Evolutionary conservation across 257 asterid genomes (phyloP).

Genomic region (Solanum bukasovii): DNA sequence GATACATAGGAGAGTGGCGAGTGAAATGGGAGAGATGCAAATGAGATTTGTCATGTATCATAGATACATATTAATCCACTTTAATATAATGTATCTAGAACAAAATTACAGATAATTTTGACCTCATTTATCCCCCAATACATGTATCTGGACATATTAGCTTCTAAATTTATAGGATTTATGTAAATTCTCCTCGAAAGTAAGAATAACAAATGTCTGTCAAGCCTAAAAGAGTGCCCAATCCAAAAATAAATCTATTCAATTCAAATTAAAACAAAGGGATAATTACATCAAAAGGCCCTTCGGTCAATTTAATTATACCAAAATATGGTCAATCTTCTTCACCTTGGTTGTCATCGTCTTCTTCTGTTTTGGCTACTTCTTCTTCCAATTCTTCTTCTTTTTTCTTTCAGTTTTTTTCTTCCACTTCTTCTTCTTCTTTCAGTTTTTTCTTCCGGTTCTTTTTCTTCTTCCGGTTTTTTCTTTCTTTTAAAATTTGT

Average conservation of each 20-base stretch:
- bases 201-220: background rate
- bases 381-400: too few species aligned
- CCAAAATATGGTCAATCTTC: background rate
- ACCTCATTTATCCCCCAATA: background rate
- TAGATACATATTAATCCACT: background rate
- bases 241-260: background rate
- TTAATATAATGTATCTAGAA: too few species aligned
- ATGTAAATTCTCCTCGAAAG: background rate
- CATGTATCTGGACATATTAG: background rate
- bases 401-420: too few species aligned
- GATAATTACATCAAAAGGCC: background rate
- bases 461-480: too few species aligned
- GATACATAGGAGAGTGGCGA: background rate
- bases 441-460: background rate
- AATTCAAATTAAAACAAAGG: background rate
- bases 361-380: background rate
- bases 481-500: too few species aligned
- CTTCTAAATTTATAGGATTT: too few species aligned
- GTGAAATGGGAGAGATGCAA: too few species aligned
- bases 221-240: background rate
- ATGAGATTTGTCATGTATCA: background rate
- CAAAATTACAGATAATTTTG: too few species aligned
- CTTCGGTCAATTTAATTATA: background rate
- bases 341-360: background rate
- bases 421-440: too few species aligned